phyloP scores from a whole-genome alignment of 2,329 filamentous ascomycete genomes.

The Graphiopsis chlorocephala region DNA sequence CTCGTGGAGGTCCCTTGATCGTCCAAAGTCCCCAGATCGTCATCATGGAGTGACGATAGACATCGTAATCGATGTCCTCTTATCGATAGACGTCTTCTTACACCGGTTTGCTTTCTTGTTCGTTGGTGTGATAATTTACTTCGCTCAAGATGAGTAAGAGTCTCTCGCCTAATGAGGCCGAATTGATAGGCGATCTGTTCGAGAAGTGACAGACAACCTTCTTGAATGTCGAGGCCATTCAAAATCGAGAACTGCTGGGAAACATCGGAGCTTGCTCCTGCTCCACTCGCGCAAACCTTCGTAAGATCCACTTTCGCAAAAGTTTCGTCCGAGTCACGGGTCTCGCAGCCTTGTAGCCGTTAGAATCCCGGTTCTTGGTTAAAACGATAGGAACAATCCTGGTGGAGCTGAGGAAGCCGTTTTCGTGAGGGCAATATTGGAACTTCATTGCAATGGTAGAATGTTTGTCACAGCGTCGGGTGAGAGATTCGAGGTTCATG shows the following conservation, averaged over 20 bases:
- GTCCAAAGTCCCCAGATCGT: not conserved
- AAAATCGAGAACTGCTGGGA: not conserved
- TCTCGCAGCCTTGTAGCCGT: constrained; percentile 1
- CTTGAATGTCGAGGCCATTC: not conserved
- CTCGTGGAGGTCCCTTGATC: not conserved
- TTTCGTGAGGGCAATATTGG: not conserved
- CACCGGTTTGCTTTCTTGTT: too few species aligned
- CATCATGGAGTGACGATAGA: not conserved
- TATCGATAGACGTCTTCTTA: too few species aligned
- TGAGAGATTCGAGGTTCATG: not conserved
- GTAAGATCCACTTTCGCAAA: not conserved
- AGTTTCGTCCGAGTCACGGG: constrained; percentile 1
- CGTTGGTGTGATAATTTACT: too few species aligned
- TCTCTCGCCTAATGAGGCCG: too few species aligned
- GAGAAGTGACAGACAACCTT: too few species aligned
- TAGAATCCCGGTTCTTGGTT: not conserved
- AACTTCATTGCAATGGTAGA: not conserved
- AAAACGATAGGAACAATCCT: not conserved
- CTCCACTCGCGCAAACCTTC: constrained; percentile 4
- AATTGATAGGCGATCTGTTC: too few species aligned
- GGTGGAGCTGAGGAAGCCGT: not conserved
- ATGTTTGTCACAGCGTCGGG: not conserved
- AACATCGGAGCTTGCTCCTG: constrained; percentile 3
- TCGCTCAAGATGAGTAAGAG: too few species aligned
- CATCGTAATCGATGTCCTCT: not conserved